Evolutionary conservation across 495 filamentous ascomycete species (phyloP).

Genomic region (Hypoxylon subgilvum): DNA sequence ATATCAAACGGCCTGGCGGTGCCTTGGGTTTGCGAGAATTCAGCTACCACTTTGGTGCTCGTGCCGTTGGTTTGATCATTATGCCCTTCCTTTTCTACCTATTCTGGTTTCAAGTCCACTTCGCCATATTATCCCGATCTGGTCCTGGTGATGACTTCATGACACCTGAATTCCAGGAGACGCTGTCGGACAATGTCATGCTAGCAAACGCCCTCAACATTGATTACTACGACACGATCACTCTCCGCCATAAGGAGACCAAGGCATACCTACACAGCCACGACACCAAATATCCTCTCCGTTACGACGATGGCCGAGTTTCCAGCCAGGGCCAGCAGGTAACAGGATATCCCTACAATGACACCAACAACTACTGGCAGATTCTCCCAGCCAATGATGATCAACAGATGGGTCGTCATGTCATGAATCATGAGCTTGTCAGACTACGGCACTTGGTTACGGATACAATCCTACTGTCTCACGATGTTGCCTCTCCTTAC

Average conservation of each 20-base stretch:
- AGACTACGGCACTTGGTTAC: constrained; percentile 88
- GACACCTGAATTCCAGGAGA: constrained; percentile 97
- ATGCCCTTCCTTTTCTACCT: constrained; percentile 97
- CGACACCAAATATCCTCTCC: constrained; percentile 82
- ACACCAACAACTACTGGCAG: constrained; percentile 99
- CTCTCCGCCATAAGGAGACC: constrained; percentile 93
- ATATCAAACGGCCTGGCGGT: constrained; percentile 80
- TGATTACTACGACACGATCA: constrained; percentile 87
- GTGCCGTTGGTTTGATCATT: constrained; percentile 79
- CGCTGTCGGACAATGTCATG: constrained; percentile 91
- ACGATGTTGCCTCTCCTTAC: constrained; percentile 97
- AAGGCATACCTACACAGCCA: constrained; percentile 96
- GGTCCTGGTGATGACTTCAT: constrained; percentile 99
- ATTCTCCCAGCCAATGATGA: constrained; percentile 73
- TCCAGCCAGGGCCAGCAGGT: constrained; percentile 98
- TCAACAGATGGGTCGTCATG: constrained; percentile 61
- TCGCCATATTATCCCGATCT: constrained; percentile 83
- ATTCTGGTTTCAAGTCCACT: constrained; percentile 99
- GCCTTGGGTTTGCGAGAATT: constrained; percentile 78
- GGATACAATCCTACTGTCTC: constrained; percentile 85
- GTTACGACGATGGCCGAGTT: constrained; percentile 96
- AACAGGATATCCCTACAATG: constrained; percentile 95
- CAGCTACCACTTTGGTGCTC: constrained; percentile 87
- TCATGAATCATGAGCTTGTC: constrained; percentile 85
- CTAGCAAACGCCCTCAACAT: constrained; percentile 81